Base-by-base conservation (phyloP, 78 protist genomes). In the Dictyostelium purpureum region DNA sequence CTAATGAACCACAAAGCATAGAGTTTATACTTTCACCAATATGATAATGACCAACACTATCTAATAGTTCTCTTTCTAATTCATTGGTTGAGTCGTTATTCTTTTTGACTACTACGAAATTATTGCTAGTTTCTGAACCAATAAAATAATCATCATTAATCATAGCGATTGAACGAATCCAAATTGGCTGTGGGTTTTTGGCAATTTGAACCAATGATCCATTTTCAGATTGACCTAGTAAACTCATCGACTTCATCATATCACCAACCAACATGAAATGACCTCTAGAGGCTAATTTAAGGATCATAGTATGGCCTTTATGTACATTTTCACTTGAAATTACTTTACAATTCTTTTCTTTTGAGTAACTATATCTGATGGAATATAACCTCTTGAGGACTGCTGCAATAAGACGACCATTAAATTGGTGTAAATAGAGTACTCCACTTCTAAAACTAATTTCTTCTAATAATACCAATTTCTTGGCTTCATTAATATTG, bases 261-360 rank as follows among this genome's bases (percentile, higher is more conserved):
- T 98, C 98, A n/a, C 97, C 98, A 26, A 93, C 99, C 2, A 97
- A 37, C 19, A 97, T 82, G 78, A 95, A 96, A 67, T 97, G 97
- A 35, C 97, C 99, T 54, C 96, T 73, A 12, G 88, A 6, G 47
- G 49, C 77, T 33, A 96, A 43, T 26, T 21, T 81, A n/a, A 80
- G 43, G 6, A 71, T 93, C 33, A 96, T 67, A 24, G 96, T 89
- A 56, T 93, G 96, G 14, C 98, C 97, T 49, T 78, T 78, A 78
- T 96, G 88, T 5, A 42, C 38, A 89, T 77, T 59, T 70, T 93
- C 96, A 6, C 35, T 28, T n/a, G 59, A n/a, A 0, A 78, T 10
- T 21, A 70, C 69, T 31, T 76, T 79, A 42, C 56, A 31, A 70
- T 70, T 70, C 47, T 70, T 38, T 42, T 70, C 77, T 14, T 42